Evolutionary conservation across 768 basidiomycete genomes (phyloP).

Genomic region (Trametes cinnabarina): DNA sequence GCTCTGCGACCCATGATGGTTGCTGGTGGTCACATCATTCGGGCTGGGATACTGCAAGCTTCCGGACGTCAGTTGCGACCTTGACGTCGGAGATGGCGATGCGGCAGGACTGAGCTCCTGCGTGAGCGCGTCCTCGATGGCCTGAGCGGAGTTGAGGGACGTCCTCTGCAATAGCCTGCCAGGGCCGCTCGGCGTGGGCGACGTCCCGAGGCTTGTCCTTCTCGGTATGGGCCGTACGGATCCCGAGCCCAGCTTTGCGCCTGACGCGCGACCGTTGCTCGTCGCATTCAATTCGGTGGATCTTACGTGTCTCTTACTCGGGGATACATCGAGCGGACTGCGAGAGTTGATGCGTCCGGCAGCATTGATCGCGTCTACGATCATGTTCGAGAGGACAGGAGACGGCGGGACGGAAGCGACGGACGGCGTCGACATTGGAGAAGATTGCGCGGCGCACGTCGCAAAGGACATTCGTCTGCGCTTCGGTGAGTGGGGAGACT

Average conservation of each 20-base stretch:
- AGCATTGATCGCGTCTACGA: slow-evolving; percentile 19
- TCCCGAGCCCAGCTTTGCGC: too few relatives aligned
- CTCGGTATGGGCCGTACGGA: not conserved
- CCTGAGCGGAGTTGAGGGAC: slow-evolving; percentile 14
- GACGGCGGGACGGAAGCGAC: slow-evolving; percentile 12
- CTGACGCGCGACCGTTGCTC: too few relatives aligned
- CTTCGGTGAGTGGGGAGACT: not conserved
- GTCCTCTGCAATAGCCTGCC: not conserved
- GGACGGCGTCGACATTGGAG: slow-evolving; percentile 13
- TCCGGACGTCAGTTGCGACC: not conserved
- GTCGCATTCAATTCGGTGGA: not conserved
- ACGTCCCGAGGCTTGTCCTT: not conserved
- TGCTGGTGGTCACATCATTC: not conserved
- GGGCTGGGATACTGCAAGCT: slow-evolving; percentile 4
- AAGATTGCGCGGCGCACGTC: slow-evolving; percentile 12
- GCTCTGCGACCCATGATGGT: not conserved
- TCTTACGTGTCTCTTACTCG: not conserved
- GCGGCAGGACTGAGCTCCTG: not conserved
- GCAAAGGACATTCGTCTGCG: slow-evolving; percentile 15
- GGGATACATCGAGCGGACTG: not conserved
- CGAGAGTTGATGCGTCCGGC: slow-evolving; percentile 1
- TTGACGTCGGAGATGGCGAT: not conserved
- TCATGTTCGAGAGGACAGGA: slow-evolving; percentile 14
- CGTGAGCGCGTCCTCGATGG: slow-evolving; percentile 20
- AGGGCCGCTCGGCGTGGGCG: not conserved